Evolutionary conservation across 306 rosid species (phyloP).

Genomic region (Luffa aegyptiaca): DNA sequence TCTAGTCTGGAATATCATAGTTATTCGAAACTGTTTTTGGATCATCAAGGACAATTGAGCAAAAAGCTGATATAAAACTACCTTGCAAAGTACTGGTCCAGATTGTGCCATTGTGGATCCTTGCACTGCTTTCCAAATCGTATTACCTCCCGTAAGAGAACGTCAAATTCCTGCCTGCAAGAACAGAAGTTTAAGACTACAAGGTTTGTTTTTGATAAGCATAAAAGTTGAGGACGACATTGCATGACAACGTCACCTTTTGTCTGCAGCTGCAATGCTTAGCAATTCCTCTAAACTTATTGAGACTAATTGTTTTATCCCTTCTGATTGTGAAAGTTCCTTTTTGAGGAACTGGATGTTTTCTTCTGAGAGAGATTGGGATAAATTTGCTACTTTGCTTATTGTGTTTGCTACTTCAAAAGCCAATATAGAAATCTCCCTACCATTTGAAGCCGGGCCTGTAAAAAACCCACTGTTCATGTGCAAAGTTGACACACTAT

Average conservation of each 20-base stretch:
- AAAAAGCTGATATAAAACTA: slow-evolving; percentile 17
- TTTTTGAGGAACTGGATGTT: slow-evolving; percentile 57
- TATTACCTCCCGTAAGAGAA: slow-evolving; percentile 60
- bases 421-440: slow-evolving; percentile 62
- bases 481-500: slow-evolving; percentile 58
- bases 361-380: slow-evolving; percentile 67
- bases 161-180: slow-evolving; percentile 66
- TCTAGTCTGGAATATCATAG: slow-evolving; percentile 53
- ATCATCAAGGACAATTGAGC: slow-evolving; percentile 1
- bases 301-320: slow-evolving; percentile 58
- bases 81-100: slow-evolving; percentile 66
- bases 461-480: slow-evolving; percentile 36
- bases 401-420: slow-evolving; percentile 95
- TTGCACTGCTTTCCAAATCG: slow-evolving; percentile 87
- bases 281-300: slow-evolving; percentile 55
- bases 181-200: slow-evolving; percentile 8
- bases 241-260: slow-evolving; percentile 40
- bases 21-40: slow-evolving; percentile 15
- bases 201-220: background rate
- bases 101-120: slow-evolving; percentile 86
- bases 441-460: slow-evolving; percentile 42
- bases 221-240: background rate
- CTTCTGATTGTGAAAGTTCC: slow-evolving; percentile 56
- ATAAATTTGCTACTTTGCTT: slow-evolving; percentile 55
- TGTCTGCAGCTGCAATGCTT: slow-evolving; percentile 73